Evolutionary conservation across 208 protist species (phyloP).

Genomic region (Leishmania braziliensis): DNA sequence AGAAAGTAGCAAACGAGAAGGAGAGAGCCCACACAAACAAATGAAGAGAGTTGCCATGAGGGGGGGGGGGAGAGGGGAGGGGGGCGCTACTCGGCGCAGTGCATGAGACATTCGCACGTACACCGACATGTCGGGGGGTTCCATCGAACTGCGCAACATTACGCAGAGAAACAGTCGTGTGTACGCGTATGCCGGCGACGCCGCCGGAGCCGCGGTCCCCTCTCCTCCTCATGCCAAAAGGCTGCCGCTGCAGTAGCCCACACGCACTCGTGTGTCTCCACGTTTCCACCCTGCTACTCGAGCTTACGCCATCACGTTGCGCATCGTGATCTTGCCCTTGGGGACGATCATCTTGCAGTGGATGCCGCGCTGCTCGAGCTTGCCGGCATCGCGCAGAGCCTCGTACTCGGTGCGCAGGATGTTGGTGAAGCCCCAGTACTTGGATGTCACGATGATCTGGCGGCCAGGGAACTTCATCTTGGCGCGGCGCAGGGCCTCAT

Average conservation of each 20-base stretch:
- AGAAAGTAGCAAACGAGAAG: constrained; percentile 8
- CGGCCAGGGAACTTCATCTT: constrained; percentile 29
- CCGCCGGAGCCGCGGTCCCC: neutral
- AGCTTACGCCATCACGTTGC: constrained; percentile 63
- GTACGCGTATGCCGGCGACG: neutral
- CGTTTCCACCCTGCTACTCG: neutral
- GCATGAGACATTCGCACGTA: neutral
- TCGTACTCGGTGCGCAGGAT: constrained; percentile 79
- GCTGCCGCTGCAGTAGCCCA: neutral
- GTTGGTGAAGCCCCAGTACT: constrained; percentile 88
- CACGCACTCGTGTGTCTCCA: neutral
- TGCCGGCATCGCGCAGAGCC: constrained; percentile 58
- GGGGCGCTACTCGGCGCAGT: neutral
- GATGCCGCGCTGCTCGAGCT: constrained; percentile 69
- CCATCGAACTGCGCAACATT: too few species aligned
- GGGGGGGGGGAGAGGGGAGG: constrained; percentile 7
- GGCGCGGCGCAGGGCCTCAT: too few species aligned
- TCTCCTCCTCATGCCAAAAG: neutral
- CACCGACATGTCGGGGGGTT: too few species aligned
- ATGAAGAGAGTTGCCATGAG: constrained; percentile 18
- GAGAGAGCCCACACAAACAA: constrained; percentile 11
- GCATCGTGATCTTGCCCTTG: constrained; percentile 81
- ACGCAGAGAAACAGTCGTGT: neutral
- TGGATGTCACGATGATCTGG: constrained; percentile 79
- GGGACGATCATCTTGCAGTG: constrained; percentile 76